phyloP scores from a whole-genome alignment of 2,329 filamentous ascomycete genomes.

The Aspergillus nomiae region DNA sequence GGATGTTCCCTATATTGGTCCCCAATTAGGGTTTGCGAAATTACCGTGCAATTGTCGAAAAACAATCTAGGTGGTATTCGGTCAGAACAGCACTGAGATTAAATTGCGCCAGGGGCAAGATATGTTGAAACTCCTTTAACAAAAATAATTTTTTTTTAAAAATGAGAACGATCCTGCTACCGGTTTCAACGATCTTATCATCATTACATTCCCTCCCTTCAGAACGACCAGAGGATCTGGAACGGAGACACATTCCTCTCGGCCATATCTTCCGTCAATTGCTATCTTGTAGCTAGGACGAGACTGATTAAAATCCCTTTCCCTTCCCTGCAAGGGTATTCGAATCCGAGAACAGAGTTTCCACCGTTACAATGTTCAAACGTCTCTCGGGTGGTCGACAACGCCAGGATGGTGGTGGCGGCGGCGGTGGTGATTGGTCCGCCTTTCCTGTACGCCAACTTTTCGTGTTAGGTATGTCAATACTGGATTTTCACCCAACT shows the following conservation, averaged over 20 bases:
- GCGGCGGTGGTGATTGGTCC: conserved; percentile 36
- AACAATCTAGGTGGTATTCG: conserved; percentile 8
- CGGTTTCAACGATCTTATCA: conserved; percentile 25
- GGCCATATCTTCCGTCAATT: conserved; percentile 16
- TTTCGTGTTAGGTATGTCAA: conserved; percentile 47
- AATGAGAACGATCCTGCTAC: conserved; percentile 17
- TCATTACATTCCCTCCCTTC: conserved; percentile 36
- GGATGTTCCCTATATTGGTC: conserved; percentile 19
- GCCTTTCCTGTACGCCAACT: conserved; percentile 62
- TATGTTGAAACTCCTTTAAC: conserved; percentile 27
- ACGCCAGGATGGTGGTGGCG: conserved; percentile 29
- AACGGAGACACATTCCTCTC: conserved; percentile 28
- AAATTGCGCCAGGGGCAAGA: conserved; percentile 21
- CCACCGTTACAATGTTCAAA: conserved; percentile 33
- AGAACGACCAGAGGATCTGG: conserved; percentile 30
- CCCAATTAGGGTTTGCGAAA: conserved; percentile 17
- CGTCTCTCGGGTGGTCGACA: conserved; percentile 37
- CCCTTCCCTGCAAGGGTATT: conserved; percentile 6
- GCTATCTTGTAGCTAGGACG: conserved; percentile 21
- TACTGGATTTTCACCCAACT: conserved; percentile 20
- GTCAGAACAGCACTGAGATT: conserved; percentile 3
- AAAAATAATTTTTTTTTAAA: too few species aligned
- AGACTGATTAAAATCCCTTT: conserved; percentile 13
- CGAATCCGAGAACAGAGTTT: not conserved
- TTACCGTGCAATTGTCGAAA: conserved; percentile 1